Base-by-base conservation (phyloP, 176 grass and related monocot species). In the Musa itinerans region DNA sequence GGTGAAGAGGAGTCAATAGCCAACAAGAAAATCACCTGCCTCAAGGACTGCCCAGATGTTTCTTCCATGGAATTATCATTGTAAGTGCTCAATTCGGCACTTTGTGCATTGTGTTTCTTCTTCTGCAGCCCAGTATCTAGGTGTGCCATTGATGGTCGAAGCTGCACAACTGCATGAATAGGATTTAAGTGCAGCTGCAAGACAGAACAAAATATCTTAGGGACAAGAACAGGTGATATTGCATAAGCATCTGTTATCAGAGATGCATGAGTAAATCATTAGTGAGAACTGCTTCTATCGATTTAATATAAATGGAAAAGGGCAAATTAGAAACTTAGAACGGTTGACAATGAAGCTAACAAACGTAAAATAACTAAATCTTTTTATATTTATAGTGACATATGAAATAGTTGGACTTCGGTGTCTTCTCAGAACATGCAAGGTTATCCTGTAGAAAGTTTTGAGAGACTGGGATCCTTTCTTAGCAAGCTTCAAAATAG, bases 161-260 rank as follows among this genome's bases (percentile, higher is more conserved):
- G 29, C 74, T 93, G 90, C 74, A 89, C 78, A 19, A 89, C 80
- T 74, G 85, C 83, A 89, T 98, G 78, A 83, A 98, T 83, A 73
- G 80, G 86, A 83, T 93, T 98, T 74, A 98, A 74, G 85, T 93
- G 75, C 74, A 98, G 72, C 93, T 96, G 85, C 10, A 63, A 80
- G 75, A 88, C 0, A 84, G 76, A 80, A 25, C 62, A 86, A 83
- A 75, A 67, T 10, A 80, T 43, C 34, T 43, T 6, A 43, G 34
- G 34, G 34, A 80, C 24, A 64, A 84, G 84, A 63, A 74, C 11
- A 58, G 25, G 8, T 70, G 34, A 43, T 43, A 43, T 43, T 6
- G 34, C 34, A 43, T 43, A 43, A 43, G 34, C 0, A 43, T 43
- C 34, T 43, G 34, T 43, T 0, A 0, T 43, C 3, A 43, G 34